Base-by-base conservation (phyloP, 108 stramenopile species). In the Fragilaria radians region DNA sequence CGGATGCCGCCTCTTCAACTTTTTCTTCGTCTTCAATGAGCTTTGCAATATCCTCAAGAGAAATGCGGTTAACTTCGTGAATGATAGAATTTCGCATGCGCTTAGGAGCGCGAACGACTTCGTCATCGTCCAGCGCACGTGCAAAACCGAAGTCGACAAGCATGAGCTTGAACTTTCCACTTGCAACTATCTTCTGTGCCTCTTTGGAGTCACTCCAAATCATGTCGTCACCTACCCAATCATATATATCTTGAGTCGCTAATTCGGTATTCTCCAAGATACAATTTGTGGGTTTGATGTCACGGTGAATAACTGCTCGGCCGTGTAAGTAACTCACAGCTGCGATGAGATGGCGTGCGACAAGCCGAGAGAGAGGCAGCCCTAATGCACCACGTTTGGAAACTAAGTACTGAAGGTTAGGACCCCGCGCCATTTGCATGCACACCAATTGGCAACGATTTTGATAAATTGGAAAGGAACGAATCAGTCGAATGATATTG, bases 101-200 rank as follows among this genome's bases (percentile, higher is more conserved):
- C 27, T 56, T 59, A 17, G 58, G 46, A 54, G 66, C 46, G 46
- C 55, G 28, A 23, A 57, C 52, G 46, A 72, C 59, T 74, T 70
- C 81, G 51, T 68, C 66, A 4, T 54, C 53, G 34, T 58, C 61
- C 47, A 93, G 53, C 18, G 91, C 88, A 27, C 86, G 71, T 0
- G 91, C 86, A 73, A 93, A 93, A 5, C 91, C 91, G 65, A 93
- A 93, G 54, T 93, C 91, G 2, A 93, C 71, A 34, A 93, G 50
- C 66, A 83, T 86, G 19, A 88, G 52, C 31, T 73, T 78, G 75
- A 84, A 89, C 54, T 70, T 77, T 34, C 63, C 56, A 7, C 66
- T 55, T 31, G 59, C 57, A 5, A 73, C 73, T 18, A 58, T 65
- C 28, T 71, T 67, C 29, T 76, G 71, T 19, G 57, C 63, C 36